Evolutionary conservation across 306 rosid species (phyloP).

Genomic region (Begonia loranthoides): DNA sequence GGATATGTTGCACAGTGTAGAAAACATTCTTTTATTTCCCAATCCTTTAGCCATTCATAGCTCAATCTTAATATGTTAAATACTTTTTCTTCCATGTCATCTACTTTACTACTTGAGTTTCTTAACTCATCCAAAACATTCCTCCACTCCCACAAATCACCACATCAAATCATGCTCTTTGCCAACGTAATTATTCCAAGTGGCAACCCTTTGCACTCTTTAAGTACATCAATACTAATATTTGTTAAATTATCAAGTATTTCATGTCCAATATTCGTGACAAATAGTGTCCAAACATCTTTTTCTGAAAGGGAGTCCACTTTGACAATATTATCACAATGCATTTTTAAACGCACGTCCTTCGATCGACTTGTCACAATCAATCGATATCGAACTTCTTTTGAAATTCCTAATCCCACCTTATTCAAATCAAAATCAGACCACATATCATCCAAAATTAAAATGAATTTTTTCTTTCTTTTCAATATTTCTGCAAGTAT

Average conservation of each 20-base stretch:
- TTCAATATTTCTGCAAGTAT: not conserved
- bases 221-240: not conserved
- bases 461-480: slow-evolving; percentile 6
- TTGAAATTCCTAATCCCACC: slow-evolving; percentile 11
- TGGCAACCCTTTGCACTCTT: not conserved
- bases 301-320: not conserved
- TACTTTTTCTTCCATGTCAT: slow-evolving; percentile 19
- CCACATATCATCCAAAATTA: slow-evolving; percentile 29
- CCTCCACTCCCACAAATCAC: not conserved
- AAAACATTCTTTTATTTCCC: slow-evolving; percentile 4
- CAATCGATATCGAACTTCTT: slow-evolving; percentile 7
- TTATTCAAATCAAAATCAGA: not conserved
- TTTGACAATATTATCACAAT: slow-evolving; percentile 1
- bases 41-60: slow-evolving; percentile 10
- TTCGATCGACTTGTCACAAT: slow-evolving; percentile 16
- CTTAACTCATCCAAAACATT: not conserved
- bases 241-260: not conserved
- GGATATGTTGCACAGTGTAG: slow-evolving; percentile 14
- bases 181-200: slow-evolving; percentile 1
- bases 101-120: not conserved
- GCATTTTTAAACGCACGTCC: slow-evolving; percentile 9
- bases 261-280: not conserved
- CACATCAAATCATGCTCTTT: not conserved
- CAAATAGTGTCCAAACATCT: slow-evolving; percentile 12
- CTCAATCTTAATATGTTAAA: slow-evolving; percentile 13